Conservation (phyloP, 495 filamentous ascomycete species). For the Trichoderma gamsii region DNA sequence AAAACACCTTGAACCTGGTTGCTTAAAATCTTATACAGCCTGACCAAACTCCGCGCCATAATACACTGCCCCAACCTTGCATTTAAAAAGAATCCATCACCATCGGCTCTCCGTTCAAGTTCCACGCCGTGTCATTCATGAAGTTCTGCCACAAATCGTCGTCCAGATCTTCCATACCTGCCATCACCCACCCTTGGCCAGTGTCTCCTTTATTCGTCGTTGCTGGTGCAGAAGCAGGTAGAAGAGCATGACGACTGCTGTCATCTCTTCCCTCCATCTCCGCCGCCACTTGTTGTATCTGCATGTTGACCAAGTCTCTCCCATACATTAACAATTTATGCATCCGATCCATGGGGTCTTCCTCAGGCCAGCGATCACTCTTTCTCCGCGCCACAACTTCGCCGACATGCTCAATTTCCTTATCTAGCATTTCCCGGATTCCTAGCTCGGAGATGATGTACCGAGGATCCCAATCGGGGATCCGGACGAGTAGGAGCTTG, state of each 20-base stretch:
- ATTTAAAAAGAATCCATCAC: neutral
- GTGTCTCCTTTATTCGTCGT: neutral
- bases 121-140: slow-evolving; percentile 3
- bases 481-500: neutral
- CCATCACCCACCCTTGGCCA: neutral
- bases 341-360: neutral
- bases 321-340: neutral
- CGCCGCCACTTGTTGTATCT: neutral
- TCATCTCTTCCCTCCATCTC: neutral
- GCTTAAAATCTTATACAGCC: neutral
- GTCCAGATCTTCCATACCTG: neutral
- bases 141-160: slow-evolving; percentile 9
- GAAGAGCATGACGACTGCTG: too few species aligned
- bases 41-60: neutral
- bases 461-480: slow-evolving; percentile 15
- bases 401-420: neutral
- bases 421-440: slow-evolving; percentile 1
- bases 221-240: neutral
- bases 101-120: slow-evolving; percentile 1
- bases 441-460: slow-evolving; percentile 9
- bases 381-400: slow-evolving; percentile 3
- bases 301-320: neutral
- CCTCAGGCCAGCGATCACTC: neutral
- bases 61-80: neutral
- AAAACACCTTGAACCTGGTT: too few species aligned